These are phyloP conservation scores for Claviceps quebecensis DNA, from an alignment of 2,329 filamentous ascomycete genomes.

Conservation along the genomic window DNA sequence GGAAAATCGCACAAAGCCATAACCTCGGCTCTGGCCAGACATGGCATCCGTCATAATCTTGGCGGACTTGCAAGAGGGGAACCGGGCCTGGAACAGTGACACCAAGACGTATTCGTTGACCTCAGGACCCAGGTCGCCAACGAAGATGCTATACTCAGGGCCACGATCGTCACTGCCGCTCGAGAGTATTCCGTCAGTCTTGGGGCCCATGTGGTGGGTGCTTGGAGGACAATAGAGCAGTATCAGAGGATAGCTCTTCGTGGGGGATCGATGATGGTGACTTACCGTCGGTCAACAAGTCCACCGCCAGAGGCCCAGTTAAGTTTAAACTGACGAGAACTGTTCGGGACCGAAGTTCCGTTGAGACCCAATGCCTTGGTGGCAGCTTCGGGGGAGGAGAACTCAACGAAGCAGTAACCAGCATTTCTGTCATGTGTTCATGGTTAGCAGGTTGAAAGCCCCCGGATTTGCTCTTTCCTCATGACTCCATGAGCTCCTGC, in stretches of 20 bases:
- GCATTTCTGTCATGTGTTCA: conserved; percentile 53
- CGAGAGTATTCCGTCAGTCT: background rate
- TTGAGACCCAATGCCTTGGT: conserved; percentile 85
- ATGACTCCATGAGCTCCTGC: background rate
- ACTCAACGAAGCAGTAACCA: conserved; percentile 98
- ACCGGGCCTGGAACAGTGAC: conserved; percentile 90
- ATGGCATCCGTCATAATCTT: conserved; percentile 99
- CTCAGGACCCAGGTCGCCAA: conserved; percentile 92
- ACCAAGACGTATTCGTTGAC: conserved; percentile 98
- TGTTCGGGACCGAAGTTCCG: conserved; percentile 83
- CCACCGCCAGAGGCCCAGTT: conserved; percentile 98
- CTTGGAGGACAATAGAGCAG: background rate
- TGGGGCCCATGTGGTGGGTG: background rate
- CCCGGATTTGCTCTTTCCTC: background rate
- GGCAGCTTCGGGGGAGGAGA: conserved; percentile 67
- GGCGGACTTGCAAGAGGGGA: conserved; percentile 94
- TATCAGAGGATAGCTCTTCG: background rate
- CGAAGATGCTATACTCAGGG: conserved; percentile 94
- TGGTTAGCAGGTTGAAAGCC: background rate
- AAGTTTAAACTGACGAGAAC: conserved; percentile 88
- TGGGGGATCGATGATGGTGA: conserved; percentile 4
- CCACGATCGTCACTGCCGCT: conserved; percentile 73
- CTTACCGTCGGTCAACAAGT: conserved; percentile 79
- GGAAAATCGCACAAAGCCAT: conserved; percentile 94
- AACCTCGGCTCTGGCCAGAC: conserved; percentile 92